Evolutionary conservation across 2,329 filamentous ascomycete species (phyloP).

Genomic region (Fusarium udum): DNA sequence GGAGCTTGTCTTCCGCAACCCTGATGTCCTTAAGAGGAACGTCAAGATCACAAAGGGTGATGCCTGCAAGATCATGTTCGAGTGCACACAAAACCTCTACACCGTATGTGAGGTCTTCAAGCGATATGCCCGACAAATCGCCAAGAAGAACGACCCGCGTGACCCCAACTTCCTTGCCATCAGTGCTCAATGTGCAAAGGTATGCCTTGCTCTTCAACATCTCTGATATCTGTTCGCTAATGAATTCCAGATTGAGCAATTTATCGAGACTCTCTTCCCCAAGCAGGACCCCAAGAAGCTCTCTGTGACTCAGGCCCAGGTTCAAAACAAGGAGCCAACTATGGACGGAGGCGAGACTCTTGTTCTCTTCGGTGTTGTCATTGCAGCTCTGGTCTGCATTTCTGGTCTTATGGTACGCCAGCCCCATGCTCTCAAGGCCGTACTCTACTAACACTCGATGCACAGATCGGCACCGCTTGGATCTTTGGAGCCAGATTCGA

Average conservation of each 20-base stretch:
- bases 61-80: constrained; percentile 89
- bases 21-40: constrained; percentile 83
- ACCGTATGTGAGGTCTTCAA: constrained; percentile 85
- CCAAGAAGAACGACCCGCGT: constrained; percentile 91
- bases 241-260: constrained; percentile 80
- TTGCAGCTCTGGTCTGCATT: constrained; percentile 75
- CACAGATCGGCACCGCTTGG: constrained; percentile 80
- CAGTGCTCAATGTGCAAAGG: constrained; percentile 88
- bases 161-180: constrained; percentile 95
- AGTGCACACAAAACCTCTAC: constrained; percentile 89
- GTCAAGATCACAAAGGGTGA: constrained; percentile 97
- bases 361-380: constrained; percentile 72
- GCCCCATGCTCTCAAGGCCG: neutral
- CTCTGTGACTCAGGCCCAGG: constrained; percentile 52
- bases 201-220: constrained; percentile 46
- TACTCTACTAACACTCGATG: neutral
- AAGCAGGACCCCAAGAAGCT: constrained; percentile 76
- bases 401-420: constrained; percentile 80
- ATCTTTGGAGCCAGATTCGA: constrained; percentile 86
- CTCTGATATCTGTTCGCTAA: constrained; percentile 14
- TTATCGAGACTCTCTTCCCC: constrained; percentile 94
- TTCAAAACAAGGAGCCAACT: constrained; percentile 52
- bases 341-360: constrained; percentile 68
- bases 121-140: constrained; percentile 80
- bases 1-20: constrained; percentile 92